A percentile compares a stretch with the other conserved stretches of the same genome.
These are phyloP conservation scores for Haplosporangium sp. DNA, from an alignment of 371 early-diverging fungal genomes.

Conservation along the genomic window DNA sequence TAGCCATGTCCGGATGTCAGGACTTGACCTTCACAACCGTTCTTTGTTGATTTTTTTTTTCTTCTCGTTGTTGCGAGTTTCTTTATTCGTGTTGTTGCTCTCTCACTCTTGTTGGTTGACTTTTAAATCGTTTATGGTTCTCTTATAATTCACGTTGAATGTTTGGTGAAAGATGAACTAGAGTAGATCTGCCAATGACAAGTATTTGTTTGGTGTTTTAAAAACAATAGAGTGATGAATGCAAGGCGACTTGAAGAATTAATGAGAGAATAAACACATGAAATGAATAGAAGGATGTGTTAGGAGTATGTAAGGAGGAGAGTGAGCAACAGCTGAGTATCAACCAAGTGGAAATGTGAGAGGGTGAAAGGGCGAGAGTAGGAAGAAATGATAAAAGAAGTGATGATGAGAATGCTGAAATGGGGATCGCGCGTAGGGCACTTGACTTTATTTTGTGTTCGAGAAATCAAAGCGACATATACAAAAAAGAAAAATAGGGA, in stretches of 20 bases:
- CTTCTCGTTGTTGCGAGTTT: neutral
- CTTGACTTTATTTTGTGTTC: no score
- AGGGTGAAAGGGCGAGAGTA: neutral
- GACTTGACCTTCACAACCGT: neutral
- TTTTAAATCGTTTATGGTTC: neutral
- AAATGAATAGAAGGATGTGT: no score
- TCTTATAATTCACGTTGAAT: neutral
- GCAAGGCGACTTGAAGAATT: no score
- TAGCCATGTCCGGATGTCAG: constrained; percentile 29
- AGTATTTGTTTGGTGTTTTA: neutral
- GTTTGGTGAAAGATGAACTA: neutral
- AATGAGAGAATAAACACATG: no score
- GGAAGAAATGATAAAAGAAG: no score
- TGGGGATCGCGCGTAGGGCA: neutral
- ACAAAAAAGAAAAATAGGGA: no score
- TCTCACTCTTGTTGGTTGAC: neutral
- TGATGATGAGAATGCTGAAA: neutral
- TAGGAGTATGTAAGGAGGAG: neutral
- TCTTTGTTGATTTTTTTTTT: neutral
- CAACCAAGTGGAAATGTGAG: neutral
- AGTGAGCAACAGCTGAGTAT: neutral
- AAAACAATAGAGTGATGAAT: no score
- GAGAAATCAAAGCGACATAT: no score
- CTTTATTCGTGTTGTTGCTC: neutral
- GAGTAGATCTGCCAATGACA: neutral